Conservation (phyloP, 1,284 basidiomycete genomes). For the Wolfiporia cocos region DNA sequence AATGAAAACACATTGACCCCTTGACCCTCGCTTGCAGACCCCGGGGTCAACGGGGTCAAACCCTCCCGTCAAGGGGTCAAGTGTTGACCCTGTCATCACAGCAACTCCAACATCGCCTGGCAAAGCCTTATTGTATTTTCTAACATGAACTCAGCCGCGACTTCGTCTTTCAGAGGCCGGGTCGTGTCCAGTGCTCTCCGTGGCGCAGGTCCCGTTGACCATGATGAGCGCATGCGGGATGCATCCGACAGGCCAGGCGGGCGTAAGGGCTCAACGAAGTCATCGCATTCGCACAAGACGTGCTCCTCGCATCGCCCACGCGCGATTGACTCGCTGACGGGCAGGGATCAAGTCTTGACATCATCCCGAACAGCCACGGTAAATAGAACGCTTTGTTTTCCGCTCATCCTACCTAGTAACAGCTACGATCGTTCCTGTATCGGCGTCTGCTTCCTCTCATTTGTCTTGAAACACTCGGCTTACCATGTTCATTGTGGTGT, state of each 20-base stretch:
- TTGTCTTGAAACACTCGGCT: slow-evolving; percentile 32
- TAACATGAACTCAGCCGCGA: no score
- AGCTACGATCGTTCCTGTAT: slow-evolving; percentile 22
- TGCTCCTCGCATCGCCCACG: slow-evolving; percentile 55
- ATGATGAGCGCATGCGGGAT: slow-evolving; percentile 68
- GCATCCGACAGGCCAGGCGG: slow-evolving; percentile 59
- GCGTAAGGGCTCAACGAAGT: slow-evolving; percentile 54
- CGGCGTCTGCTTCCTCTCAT: slow-evolving; percentile 22
- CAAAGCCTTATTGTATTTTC: no score
- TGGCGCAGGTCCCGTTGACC: slow-evolving; percentile 66
- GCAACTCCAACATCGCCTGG: no score
- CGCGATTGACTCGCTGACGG: slow-evolving; percentile 43
- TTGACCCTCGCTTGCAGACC: no score
- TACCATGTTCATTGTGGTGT: slow-evolving; percentile 32
- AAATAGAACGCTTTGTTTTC: slow-evolving; percentile 44
- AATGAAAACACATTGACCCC: no score
- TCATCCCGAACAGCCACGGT: slow-evolving; percentile 47
- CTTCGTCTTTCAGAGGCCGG: no score
- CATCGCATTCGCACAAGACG: slow-evolving; percentile 58
- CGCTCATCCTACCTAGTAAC: slow-evolving; percentile 18
- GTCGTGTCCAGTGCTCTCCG: no score
- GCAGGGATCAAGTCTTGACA: slow-evolving; percentile 42
- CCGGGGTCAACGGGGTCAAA: no score
- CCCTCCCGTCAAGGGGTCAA: no score
- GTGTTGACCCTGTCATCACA: no score